A percentile compares a stretch with the other conserved stretches of the same genome.
Evolutionary conservation across 106 monocot species (phyloP).

Genomic region (Allium sativum): DNA sequence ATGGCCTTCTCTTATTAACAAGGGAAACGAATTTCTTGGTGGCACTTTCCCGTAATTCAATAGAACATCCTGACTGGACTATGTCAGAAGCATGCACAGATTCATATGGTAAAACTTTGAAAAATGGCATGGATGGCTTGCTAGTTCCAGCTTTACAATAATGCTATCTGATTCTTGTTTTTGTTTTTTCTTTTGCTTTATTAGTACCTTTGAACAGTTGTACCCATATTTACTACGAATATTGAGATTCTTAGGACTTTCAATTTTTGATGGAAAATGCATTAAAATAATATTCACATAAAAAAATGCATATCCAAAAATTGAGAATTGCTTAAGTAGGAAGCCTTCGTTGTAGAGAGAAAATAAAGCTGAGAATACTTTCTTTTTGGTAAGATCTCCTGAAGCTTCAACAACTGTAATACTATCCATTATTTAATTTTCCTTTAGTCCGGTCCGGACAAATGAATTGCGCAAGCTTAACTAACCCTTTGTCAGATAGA

Average conservation of each 20-base stretch:
- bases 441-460: too few species aligned
- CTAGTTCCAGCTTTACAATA: conserved; percentile 86
- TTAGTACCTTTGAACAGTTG: not conserved
- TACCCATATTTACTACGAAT: not conserved
- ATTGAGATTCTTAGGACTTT: not conserved
- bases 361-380: too few species aligned
- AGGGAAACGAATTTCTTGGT: conserved; percentile 92
- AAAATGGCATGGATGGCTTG: conserved; percentile 92
- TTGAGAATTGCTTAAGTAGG: too few species aligned
- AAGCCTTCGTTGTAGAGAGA: too few species aligned
- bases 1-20: conserved; percentile 76
- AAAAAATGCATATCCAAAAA: too few species aligned
- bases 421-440: too few species aligned
- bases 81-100: conserved; percentile 78
- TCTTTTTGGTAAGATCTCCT: too few species aligned
- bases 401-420: too few species aligned
- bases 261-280: too few species aligned
- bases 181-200: not conserved
- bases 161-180: not conserved
- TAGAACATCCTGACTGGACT: conserved; percentile 70
- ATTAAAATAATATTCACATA: too few species aligned
- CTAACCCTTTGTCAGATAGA: too few species aligned
- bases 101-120: conserved; percentile 72
- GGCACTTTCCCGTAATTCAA: conserved; percentile 63
- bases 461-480: too few species aligned